Conservation (phyloP, 306 rosid species). For the Adenanthera pavonina region DNA sequence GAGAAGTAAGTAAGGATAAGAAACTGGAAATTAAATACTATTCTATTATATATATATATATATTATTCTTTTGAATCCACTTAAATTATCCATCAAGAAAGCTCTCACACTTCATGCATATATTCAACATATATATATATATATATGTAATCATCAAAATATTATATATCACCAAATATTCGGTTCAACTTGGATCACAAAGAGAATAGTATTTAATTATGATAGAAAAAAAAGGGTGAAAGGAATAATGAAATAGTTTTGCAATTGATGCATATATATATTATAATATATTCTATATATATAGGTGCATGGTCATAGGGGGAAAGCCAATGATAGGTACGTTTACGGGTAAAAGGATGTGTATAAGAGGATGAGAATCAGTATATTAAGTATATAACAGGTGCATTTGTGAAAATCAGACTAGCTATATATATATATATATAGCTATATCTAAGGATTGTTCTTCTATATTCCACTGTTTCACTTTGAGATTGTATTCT, state of each 20-base stretch:
- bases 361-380: conserved; percentile 56
- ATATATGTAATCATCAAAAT: conserved; percentile 22
- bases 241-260: conserved; percentile 34
- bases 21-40: conserved; percentile 9
- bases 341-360: conserved; percentile 67
- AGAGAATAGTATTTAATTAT: conserved; percentile 37
- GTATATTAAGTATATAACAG: conserved; percentile 19
- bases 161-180: conserved; percentile 39
- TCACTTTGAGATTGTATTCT: conserved; percentile 54
- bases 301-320: not conserved
- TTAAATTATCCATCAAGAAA: conserved; percentile 14
- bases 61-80: conserved; percentile 55
- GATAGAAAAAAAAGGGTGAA: conserved; percentile 23
- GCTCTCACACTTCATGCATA: conserved; percentile 40
- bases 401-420: not conserved
- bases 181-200: conserved; percentile 52
- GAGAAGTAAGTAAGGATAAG: conserved; percentile 12
- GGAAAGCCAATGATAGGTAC: conserved; percentile 68
- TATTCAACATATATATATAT: not conserved
- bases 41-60: conserved; percentile 45
- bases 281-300: not conserved
- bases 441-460: conserved; percentile 32
- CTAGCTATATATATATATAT: too few species aligned
- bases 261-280: too few species aligned
- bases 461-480: conserved; percentile 56